Evolutionary conservation across 2,329 filamentous ascomycete species (phyloP).

Genomic region (Aspergillus caelatus): DNA sequence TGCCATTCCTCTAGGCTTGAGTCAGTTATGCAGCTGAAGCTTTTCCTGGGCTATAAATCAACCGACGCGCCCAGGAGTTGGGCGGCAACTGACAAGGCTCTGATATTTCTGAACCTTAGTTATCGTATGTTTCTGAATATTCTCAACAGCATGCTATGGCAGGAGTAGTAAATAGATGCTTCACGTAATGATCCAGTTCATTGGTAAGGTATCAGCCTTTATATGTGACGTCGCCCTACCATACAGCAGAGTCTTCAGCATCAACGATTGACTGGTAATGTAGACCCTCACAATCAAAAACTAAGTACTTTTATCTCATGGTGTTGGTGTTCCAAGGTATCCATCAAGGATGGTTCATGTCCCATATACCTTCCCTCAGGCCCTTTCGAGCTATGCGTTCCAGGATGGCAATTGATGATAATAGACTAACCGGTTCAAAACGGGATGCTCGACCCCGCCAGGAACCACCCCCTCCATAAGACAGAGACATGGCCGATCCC

Average conservation of each 20-base stretch:
- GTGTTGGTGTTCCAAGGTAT: no score
- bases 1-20: background rate
- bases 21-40: background rate
- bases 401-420: background rate
- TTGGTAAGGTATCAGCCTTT: no score
- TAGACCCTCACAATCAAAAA: no score
- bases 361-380: background rate
- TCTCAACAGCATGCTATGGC: background rate
- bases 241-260: no score
- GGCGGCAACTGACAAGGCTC: no score
- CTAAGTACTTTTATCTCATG: no score
- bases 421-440: background rate
- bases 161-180: background rate
- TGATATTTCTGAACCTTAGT: background rate
- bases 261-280: no score
- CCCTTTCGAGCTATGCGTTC: background rate
- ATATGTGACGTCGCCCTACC: no score
- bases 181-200: background rate
- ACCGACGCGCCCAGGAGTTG: background rate
- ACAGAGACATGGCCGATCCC: background rate
- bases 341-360: background rate
- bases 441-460: background rate
- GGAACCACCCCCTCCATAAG: background rate
- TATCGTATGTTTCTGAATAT: background rate
- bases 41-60: background rate